Evolutionary conservation across 768 basidiomycete species (phyloP).

Genomic region (Lactifluus hygrophoroides): DNA sequence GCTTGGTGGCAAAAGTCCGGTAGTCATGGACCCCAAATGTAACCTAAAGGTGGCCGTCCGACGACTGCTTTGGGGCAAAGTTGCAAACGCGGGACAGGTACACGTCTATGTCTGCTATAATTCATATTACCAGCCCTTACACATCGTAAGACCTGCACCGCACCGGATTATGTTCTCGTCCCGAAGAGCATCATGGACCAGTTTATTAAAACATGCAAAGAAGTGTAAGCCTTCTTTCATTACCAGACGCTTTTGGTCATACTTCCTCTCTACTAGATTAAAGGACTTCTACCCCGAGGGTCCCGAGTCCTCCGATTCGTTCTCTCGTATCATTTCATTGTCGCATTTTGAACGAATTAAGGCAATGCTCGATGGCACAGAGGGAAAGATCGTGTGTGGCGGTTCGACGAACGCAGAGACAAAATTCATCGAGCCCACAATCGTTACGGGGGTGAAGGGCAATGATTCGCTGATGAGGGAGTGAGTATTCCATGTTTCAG

Average conservation of each 20-base stretch:
- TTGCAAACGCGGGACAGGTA: slow-evolving; percentile 55
- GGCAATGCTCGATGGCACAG: slow-evolving; percentile 51
- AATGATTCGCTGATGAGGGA: slow-evolving; percentile 73
- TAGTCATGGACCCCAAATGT: slow-evolving; percentile 59
- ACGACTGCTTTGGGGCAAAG: slow-evolving; percentile 79
- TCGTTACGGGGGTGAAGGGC: slow-evolving; percentile 51
- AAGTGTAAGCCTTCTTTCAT: slow-evolving; percentile 29
- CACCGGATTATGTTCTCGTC: slow-evolving; percentile 49
- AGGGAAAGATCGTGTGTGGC: slow-evolving; percentile 57
- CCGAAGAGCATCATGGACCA: slow-evolving; percentile 33
- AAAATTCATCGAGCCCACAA: slow-evolving; percentile 62
- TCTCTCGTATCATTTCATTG: slow-evolving; percentile 43
- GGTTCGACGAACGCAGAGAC: slow-evolving; percentile 50
- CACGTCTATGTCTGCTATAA: background rate
- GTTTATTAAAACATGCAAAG: slow-evolving; percentile 34
- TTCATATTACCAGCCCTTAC: background rate
- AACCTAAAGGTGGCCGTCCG: slow-evolving; percentile 58
- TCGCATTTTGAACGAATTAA: slow-evolving; percentile 54
- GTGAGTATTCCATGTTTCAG: slow-evolving; percentile 32
- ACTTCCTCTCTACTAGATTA: slow-evolving; percentile 30
- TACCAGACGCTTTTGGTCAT: background rate
- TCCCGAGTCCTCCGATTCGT: slow-evolving; percentile 36
- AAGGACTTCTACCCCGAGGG: slow-evolving; percentile 48
- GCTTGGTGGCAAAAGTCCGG: slow-evolving; percentile 71
- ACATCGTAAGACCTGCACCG: slow-evolving; percentile 51